Conservation (phyloP, 2,329 filamentous ascomycete species). For the Colletotrichum melonis region DNA sequence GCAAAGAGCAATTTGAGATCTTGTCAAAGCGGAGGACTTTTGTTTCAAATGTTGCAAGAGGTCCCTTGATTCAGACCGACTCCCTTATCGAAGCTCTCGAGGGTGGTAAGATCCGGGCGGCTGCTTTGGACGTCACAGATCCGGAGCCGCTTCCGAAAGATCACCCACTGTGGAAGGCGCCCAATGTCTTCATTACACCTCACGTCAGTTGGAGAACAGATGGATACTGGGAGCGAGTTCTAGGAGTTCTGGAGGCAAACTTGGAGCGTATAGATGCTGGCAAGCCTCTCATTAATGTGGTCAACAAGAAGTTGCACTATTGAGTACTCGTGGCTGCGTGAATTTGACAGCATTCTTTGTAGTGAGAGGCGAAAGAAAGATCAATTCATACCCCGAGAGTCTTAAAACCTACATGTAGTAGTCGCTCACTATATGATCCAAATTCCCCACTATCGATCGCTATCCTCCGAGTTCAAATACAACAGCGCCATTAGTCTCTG, state of each 20-base stretch:
- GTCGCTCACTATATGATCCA: too few species aligned
- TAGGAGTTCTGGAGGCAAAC: constrained; percentile 44
- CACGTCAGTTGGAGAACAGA: constrained; percentile 46
- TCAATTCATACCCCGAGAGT: too few species aligned
- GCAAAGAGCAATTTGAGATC: constrained; percentile 54
- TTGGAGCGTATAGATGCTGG: constrained; percentile 42
- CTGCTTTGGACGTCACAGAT: constrained; percentile 78
- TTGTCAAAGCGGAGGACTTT: constrained; percentile 60
- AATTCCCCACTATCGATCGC: too few species aligned
- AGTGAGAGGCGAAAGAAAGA: too few species aligned
- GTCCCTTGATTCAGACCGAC: constrained; percentile 50
- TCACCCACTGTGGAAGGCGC: constrained; percentile 72
- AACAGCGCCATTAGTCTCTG: too few species aligned
- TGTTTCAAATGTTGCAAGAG: constrained; percentile 75
- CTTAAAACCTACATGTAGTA: too few species aligned
- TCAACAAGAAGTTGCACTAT: constrained; percentile 40
- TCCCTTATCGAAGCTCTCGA: constrained; percentile 69
- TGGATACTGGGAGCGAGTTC: constrained; percentile 39
- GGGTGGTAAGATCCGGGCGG: constrained; percentile 58
- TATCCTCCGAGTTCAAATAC: too few species aligned
- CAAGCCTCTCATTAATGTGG: constrained; percentile 43
- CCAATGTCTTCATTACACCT: constrained; percentile 69
- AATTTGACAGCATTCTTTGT: too few species aligned
- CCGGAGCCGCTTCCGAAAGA: constrained; percentile 76
- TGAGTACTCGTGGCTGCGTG: constrained; percentile 7